Conservation (phyloP, 306 rosid species). For the Herpetospermum pedunculosum region DNA sequence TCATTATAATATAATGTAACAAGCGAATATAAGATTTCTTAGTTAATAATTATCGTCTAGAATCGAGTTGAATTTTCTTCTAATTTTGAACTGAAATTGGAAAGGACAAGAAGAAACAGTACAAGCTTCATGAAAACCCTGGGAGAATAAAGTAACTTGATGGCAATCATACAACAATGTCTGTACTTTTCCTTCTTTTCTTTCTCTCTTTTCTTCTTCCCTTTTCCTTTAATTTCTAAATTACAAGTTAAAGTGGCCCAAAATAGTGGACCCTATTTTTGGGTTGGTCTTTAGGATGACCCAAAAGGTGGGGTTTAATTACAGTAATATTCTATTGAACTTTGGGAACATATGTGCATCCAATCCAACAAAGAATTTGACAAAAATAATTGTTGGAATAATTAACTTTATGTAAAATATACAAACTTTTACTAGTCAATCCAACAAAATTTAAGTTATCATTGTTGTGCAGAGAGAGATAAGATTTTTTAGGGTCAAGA, state of each 20-base stretch:
- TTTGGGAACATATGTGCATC: not conserved
- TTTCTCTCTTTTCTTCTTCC: not conserved
- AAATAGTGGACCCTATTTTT: not conserved
- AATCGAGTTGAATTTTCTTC: not conserved
- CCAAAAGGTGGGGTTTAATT: not conserved
- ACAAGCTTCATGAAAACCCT: not conserved
- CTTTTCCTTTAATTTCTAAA: not conserved
- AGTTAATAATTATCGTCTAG: not conserved
- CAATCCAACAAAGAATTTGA: not conserved
- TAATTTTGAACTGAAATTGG: not conserved
- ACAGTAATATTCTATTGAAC: not conserved
- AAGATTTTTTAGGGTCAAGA: not conserved
- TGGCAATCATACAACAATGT: not conserved
- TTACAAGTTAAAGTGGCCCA: not conserved
- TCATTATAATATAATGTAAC: not conserved
- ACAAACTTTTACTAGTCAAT: not conserved
- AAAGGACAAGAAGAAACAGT: not conserved
- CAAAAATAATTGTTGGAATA: not conserved
- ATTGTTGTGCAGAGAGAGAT: not conserved
- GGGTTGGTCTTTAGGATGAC: not conserved
- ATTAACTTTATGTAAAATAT: not conserved
- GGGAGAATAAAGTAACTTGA: not conserved
- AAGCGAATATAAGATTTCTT: too few relatives aligned
- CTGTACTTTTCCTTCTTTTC: not conserved
- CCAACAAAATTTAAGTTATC: not conserved